These are phyloP conservation scores for Kodamaea hsintzibuensis DNA, from an alignment of 805 yeast species.

Conservation along the genomic window DNA sequence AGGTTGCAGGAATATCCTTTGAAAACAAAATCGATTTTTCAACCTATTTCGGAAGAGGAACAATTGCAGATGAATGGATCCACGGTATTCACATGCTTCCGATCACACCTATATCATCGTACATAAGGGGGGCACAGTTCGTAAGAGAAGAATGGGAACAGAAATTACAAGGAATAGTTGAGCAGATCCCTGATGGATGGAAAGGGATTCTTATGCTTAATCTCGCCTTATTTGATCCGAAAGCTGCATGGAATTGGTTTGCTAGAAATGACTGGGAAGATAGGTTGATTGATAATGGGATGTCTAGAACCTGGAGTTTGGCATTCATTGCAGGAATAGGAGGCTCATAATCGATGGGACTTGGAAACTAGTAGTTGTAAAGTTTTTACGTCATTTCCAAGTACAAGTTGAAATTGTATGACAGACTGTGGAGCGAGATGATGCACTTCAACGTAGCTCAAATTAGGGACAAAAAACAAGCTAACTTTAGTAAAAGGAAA, in stretches of 20 bases:
- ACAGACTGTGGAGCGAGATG: no score
- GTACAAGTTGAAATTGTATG: no score
- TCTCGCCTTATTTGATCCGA: conserved; percentile 72
- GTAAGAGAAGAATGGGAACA: conserved; percentile 66
- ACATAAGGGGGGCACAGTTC: conserved; percentile 53
- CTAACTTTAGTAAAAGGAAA: no score
- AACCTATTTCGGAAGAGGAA: conserved; percentile 72
- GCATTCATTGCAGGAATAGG: conserved; percentile 65
- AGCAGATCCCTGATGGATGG: conserved; percentile 65
- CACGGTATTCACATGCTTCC: conserved; percentile 83
- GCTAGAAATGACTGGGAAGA: conserved; percentile 51
- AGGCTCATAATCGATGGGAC: conserved; percentile 16
- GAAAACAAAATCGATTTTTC: conserved; percentile 74
- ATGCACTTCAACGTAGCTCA: no score
- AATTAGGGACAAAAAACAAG: no score
- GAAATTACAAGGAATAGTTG: conserved; percentile 46
- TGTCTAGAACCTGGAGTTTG: conserved; percentile 83
- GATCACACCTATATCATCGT: conserved; percentile 65
- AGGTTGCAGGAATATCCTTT: conserved; percentile 71
- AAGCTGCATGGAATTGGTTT: conserved; percentile 45
- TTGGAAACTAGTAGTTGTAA: not conserved
- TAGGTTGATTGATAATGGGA: conserved; percentile 75
- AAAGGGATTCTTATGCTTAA: conserved; percentile 71
- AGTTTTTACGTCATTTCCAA: no score
- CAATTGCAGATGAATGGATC: conserved; percentile 57